These are phyloP conservation scores for Phyllosticta citribraziliensis DNA, from an alignment of 2,329 filamentous ascomycete species.

Conservation along the genomic window DNA sequence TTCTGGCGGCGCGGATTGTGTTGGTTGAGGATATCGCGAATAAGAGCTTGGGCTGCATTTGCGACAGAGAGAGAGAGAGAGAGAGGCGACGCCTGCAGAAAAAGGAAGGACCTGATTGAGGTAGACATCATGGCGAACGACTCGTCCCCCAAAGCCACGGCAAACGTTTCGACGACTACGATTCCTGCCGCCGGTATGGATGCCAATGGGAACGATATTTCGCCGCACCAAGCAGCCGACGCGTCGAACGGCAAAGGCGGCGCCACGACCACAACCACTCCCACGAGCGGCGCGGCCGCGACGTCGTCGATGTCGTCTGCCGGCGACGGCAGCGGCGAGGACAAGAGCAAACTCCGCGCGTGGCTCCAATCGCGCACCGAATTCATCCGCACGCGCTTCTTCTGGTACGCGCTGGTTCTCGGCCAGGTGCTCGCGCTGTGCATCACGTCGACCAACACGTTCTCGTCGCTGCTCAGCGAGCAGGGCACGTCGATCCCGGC, in stretches of 20 bases:
- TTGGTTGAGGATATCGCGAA: no score
- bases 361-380: conserved; percentile 2
- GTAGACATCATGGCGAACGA: neutral
- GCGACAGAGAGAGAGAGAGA: neutral
- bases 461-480: conserved; percentile 62
- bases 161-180: neutral
- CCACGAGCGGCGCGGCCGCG: neutral
- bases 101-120: no score
- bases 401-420: conserved; percentile 11
- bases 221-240: neutral
- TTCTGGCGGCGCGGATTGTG: no score
- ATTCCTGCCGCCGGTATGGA: neutral
- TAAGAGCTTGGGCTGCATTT: neutral
- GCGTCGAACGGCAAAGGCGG: neutral
- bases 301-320: neutral
- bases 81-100: no score
- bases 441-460: conserved; percentile 88
- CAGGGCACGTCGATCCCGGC: conserved; percentile 72
- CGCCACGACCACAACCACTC: neutral
- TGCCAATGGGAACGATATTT: neutral
- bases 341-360: neutral
- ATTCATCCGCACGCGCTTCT: conserved; percentile 10
- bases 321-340: neutral
- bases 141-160: neutral
- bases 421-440: conserved; percentile 72